Conservation (phyloP, 352 stramenopile genomes). For the Phytophthora pluvialis region DNA sequence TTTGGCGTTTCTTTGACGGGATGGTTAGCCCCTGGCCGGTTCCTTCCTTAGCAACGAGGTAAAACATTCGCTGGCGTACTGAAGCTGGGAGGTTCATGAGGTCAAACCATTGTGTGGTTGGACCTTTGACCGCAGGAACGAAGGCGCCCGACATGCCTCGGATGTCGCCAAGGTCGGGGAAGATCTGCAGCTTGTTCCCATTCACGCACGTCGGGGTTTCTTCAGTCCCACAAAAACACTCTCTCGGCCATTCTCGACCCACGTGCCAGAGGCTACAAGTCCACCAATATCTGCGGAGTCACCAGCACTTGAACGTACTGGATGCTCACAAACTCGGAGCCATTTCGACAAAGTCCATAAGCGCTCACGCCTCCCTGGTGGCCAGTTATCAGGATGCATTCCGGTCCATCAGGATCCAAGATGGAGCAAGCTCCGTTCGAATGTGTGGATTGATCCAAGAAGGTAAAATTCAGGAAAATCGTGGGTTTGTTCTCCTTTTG, state of each 20-base stretch:
- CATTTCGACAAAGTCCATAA: constrained; percentile 44
- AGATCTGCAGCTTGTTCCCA: constrained; percentile 26
- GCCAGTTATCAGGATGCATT: constrained; percentile 50
- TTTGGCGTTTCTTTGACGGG: constrained; percentile 40
- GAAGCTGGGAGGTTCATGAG: constrained; percentile 35
- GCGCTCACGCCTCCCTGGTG: constrained; percentile 44
- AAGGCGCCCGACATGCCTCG: constrained; percentile 29
- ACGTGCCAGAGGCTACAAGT: constrained; percentile 34
- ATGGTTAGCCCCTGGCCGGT: constrained; percentile 36
- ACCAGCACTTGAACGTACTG: constrained; percentile 43
- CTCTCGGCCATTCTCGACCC: constrained; percentile 44
- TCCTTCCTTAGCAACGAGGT: constrained; percentile 32
- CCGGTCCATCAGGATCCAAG: constrained; percentile 29
- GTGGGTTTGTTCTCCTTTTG: constrained; percentile 38
- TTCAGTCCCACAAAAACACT: constrained; percentile 37
- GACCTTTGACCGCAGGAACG: constrained; percentile 12
- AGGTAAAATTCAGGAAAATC: constrained; percentile 43
- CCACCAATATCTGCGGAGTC: constrained; percentile 45
- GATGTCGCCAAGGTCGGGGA: constrained; percentile 20
- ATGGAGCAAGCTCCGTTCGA: constrained; percentile 35
- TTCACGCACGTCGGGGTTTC: constrained; percentile 18
- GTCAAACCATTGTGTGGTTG: constrained; percentile 40
- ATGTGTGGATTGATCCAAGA: constrained; percentile 22
- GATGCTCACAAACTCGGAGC: constrained; percentile 40
- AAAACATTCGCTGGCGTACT: constrained; percentile 41